Evolutionary conservation across 2,329 filamentous ascomycete species (phyloP).

Genomic region (Aspergillus hiratsukae): DNA sequence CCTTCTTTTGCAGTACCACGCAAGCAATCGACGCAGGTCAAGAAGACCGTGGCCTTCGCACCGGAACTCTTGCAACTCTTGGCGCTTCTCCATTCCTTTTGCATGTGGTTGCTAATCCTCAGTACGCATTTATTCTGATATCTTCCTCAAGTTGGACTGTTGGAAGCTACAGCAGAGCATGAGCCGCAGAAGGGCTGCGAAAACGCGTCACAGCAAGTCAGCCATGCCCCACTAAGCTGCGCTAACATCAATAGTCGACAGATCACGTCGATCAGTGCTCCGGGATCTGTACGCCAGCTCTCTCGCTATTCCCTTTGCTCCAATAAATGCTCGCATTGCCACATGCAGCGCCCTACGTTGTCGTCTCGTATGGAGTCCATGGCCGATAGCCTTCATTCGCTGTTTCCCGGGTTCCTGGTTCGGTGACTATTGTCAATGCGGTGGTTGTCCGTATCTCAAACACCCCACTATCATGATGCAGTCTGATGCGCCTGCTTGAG

Average conservation of each 20-base stretch:
- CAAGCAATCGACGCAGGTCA: too few relatives aligned
- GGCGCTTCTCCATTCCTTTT: too few relatives aligned
- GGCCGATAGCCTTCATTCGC: conserved; percentile 3
- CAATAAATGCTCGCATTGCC: conserved; percentile 1
- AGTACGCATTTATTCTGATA: too few relatives aligned
- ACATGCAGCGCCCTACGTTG: conserved; percentile 2
- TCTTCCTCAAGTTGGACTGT: too few relatives aligned
- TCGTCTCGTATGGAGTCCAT: neutral
- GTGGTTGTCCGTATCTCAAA: conserved; percentile 4
- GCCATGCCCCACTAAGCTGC: conserved; percentile 26
- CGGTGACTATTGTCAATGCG: conserved; percentile 3
- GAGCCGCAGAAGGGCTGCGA: too few relatives aligned
- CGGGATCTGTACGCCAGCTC: conserved; percentile 25
- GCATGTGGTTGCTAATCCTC: too few relatives aligned
- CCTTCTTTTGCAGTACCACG: too few relatives aligned
- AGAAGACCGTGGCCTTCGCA: too few relatives aligned
- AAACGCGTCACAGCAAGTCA: conserved; percentile 15
- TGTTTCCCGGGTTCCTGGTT: conserved; percentile 10
- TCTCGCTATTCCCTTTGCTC: conserved; percentile 13
- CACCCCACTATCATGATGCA: conserved; percentile 11
- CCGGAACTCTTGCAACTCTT: too few relatives aligned
- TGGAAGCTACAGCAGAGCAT: too few relatives aligned
- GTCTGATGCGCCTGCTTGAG: conserved; percentile 12
- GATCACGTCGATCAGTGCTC: conserved; percentile 35
- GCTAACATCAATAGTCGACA: conserved; percentile 36